Conservation (phyloP, 2,329 filamentous ascomycete genomes). For the Meredithiella fracta region DNA sequence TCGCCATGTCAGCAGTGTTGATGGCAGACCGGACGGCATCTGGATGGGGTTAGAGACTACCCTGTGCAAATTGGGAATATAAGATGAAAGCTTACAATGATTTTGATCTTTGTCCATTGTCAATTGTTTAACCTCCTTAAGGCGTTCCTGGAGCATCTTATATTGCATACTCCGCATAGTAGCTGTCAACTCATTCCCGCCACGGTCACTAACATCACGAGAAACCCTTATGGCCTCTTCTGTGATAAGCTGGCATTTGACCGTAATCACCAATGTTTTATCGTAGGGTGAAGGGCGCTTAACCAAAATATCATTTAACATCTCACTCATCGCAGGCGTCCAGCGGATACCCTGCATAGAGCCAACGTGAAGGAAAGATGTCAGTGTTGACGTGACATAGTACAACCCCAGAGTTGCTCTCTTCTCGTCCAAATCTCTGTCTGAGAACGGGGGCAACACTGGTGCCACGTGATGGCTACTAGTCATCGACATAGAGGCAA, state of each 20-base stretch:
- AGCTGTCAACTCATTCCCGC: background rate
- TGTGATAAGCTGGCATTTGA: slow-evolving; percentile 10
- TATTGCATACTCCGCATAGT: slow-evolving; percentile 12
- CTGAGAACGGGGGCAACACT: slow-evolving; percentile 6
- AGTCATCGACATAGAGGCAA: background rate
- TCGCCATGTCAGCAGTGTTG: slow-evolving; percentile 10
- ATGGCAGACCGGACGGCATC: slow-evolving; percentile 9
- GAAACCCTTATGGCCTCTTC: slow-evolving; percentile 10
- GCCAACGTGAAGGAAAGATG: slow-evolving; percentile 17
- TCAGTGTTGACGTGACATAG: slow-evolving; percentile 17
- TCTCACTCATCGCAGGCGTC: slow-evolving; percentile 40
- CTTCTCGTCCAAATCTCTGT: slow-evolving; percentile 14
- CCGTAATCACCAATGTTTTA: slow-evolving; percentile 6
- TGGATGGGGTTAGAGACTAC: background rate
- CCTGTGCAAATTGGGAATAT: background rate
- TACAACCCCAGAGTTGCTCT: slow-evolving; percentile 14
- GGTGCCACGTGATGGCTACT: background rate
- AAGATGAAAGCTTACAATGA: slow-evolving; percentile 8
- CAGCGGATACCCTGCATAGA: slow-evolving; percentile 30
- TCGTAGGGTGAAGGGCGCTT: slow-evolving; percentile 15
- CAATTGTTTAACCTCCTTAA: slow-evolving; percentile 8
- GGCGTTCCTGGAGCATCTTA: slow-evolving; percentile 8
- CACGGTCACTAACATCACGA: slow-evolving; percentile 7
- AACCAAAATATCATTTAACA: slow-evolving; percentile 25
- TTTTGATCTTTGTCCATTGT: background rate